phyloP scores from a whole-genome alignment of 306 rosid genomes.

The Bauhinia variegata region DNA sequence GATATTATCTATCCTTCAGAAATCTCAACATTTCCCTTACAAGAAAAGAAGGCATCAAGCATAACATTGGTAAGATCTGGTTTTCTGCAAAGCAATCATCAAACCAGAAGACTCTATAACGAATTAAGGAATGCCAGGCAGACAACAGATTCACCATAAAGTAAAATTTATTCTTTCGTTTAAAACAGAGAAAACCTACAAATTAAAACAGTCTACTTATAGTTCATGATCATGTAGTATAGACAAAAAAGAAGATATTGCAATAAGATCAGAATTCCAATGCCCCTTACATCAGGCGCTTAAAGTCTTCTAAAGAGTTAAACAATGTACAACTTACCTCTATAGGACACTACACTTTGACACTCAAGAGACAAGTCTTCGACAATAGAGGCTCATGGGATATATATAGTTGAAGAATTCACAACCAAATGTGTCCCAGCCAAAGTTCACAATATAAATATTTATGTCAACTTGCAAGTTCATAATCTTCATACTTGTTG shows the following conservation, averaged over 20 bases:
- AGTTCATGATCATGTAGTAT: conserved; percentile 37
- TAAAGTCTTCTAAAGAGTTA: conserved; percentile 51
- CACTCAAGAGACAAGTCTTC: conserved; percentile 36
- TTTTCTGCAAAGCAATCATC: conserved; percentile 29
- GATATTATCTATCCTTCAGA: not conserved
- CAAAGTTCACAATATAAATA: not conserved
- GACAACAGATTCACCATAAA: conserved; percentile 38
- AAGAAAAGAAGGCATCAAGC: too few relatives aligned
- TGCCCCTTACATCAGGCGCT: conserved; percentile 42
- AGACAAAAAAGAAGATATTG: conserved; percentile 38
- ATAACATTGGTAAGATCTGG: conserved; percentile 8
- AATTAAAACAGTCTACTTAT: too few relatives aligned
- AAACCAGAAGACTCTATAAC: conserved; percentile 7
- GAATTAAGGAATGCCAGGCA: conserved; percentile 34
- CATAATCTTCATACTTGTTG: conserved; percentile 37
- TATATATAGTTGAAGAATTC: conserved; percentile 42
- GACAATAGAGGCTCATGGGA: conserved; percentile 41
- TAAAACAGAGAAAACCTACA: conserved; percentile 31
- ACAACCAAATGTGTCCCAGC: conserved; percentile 37
- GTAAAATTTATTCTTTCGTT: conserved; percentile 39
- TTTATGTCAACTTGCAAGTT: conserved; percentile 52
- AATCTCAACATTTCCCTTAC: too few relatives aligned
- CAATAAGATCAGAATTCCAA: conserved; percentile 48
- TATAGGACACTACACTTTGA: conserved; percentile 46
- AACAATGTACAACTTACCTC: conserved; percentile 72